A percentile compares a stretch with the other conserved stretches of the same genome.
Evolutionary conservation across 352 stramenopile genomes (phyloP).

Genomic region (Phytophthora citricola): DNA sequence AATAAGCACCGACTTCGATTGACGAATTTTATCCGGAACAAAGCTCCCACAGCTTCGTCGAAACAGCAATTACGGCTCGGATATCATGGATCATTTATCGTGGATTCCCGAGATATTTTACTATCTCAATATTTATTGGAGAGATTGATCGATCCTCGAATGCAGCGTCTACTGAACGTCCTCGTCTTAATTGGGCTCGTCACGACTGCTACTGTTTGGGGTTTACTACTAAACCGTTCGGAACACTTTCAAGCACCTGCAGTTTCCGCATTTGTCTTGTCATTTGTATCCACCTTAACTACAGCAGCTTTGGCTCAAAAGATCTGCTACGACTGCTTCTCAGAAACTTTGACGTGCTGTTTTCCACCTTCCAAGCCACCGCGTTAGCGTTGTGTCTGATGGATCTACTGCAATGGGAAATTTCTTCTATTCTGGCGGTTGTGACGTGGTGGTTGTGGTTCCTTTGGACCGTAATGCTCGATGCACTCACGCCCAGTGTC

Average conservation of each 20-base stretch:
- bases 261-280: slow-evolving; percentile 1
- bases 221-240: slow-evolving; percentile 1
- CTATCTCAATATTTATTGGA: slow-evolving; percentile 2
- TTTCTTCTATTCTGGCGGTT: slow-evolving; percentile 38
- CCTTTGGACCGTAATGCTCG: slow-evolving; percentile 51
- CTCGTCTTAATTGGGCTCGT: slow-evolving; percentile 6
- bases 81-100: slow-evolving; percentile 12
- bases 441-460: slow-evolving; percentile 59
- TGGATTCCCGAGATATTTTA: slow-evolving; percentile 19
- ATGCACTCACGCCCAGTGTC: slow-evolving; percentile 51
- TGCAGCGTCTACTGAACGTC: neutral
- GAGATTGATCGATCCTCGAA: neutral
- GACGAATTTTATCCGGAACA: neutral
- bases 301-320: slow-evolving; percentile 17
- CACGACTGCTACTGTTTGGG: slow-evolving; percentile 8
- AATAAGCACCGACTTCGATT: slow-evolving; percentile 12
- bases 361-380: slow-evolving; percentile 26
- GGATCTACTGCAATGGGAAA: slow-evolving; percentile 45
- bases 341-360: slow-evolving; percentile 38
- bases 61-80: slow-evolving; percentile 20
- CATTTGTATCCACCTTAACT: neutral
- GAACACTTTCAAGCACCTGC: neutral
- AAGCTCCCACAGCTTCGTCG: slow-evolving; percentile 1
- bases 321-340: slow-evolving; percentile 26
- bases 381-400: slow-evolving; percentile 32